phyloP scores from a whole-genome alignment of 495 filamentous ascomycete species.

The Neurospora tetraspora region DNA sequence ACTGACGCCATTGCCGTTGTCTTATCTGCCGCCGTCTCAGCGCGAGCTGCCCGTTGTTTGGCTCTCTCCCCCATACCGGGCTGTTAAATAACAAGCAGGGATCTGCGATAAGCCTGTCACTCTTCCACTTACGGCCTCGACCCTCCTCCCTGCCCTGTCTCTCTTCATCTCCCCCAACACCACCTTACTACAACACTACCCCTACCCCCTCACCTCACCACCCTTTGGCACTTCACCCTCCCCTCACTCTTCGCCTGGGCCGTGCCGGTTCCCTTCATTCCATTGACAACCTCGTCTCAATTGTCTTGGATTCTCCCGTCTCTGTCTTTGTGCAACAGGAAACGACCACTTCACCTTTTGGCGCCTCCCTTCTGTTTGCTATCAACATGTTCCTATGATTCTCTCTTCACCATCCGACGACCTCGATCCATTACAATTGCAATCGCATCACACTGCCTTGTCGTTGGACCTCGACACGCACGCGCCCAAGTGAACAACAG shows the following conservation, averaged over 20 bases:
- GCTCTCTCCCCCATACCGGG: not conserved
- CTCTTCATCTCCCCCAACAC: slow-evolving; percentile 1
- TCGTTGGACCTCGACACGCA: not conserved
- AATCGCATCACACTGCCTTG: not conserved
- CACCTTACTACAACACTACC: slow-evolving; percentile 4
- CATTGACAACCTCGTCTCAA: not conserved
- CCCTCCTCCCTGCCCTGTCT: slow-evolving; percentile 2
- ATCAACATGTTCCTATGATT: not conserved
- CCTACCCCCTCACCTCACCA: not conserved
- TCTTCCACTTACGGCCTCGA: slow-evolving; percentile 14
- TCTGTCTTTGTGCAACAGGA: not conserved
- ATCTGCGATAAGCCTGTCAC: slow-evolving; percentile 33
- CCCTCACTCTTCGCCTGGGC: not conserved
- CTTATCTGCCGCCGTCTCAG: slow-evolving; percentile 8
- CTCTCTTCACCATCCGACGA: not conserved
- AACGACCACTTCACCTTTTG: not conserved
- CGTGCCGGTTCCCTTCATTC: not conserved
- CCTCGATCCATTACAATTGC: not conserved
- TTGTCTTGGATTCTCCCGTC: not conserved
- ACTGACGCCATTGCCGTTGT: slow-evolving; percentile 13
- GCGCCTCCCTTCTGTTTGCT: not conserved
- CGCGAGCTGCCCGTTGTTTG: not conserved
- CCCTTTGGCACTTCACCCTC: not conserved
- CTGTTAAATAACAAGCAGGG: slow-evolving; percentile 29
- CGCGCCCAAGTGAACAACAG: not conserved